Percentiles rank a stretch among this genome's conserved stretches.
Evolutionary conservation across 208 protist species (phyloP).

Genomic region (Acanthamoeba triangularis): DNA sequence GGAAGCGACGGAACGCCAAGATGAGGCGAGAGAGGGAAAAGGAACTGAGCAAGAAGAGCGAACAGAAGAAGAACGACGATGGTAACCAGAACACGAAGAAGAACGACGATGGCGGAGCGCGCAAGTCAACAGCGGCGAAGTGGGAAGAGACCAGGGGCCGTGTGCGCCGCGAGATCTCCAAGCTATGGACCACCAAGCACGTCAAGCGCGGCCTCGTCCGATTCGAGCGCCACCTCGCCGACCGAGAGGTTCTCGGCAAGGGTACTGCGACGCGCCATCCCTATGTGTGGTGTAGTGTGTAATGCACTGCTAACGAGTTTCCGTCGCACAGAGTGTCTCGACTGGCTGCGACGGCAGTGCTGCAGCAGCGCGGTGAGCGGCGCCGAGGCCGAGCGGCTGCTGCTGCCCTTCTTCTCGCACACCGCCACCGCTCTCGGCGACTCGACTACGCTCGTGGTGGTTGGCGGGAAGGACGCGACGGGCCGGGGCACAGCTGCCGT

Average conservation of each 20-base stretch:
- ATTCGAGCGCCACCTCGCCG: constrained; percentile 21
- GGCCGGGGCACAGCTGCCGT: neutral
- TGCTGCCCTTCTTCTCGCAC: constrained; percentile 29
- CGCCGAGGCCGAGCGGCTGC: neutral
- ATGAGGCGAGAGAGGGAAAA: neutral
- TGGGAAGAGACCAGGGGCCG: neutral
- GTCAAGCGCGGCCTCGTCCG: constrained; percentile 22
- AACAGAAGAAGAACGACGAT: neutral
- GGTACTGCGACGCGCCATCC: neutral
- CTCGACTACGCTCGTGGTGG: neutral
- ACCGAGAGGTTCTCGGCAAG: constrained; percentile 21
- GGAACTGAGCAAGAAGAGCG: neutral
- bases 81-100: neutral
- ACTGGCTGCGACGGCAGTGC: constrained; percentile 22
- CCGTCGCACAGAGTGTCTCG: neutral
- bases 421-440: neutral
- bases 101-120: neutral
- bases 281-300: no score
- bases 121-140: neutral
- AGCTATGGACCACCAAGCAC: constrained; percentile 19
- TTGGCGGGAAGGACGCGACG: neutral
- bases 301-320: neutral
- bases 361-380: neutral
- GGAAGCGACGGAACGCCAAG: neutral
- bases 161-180: neutral